Evolutionary conservation across 352 stramenopile genomes (phyloP), one percentile per base, ranked within the genome.

Genomic region (Phytophthora nicotianae): DNA sequence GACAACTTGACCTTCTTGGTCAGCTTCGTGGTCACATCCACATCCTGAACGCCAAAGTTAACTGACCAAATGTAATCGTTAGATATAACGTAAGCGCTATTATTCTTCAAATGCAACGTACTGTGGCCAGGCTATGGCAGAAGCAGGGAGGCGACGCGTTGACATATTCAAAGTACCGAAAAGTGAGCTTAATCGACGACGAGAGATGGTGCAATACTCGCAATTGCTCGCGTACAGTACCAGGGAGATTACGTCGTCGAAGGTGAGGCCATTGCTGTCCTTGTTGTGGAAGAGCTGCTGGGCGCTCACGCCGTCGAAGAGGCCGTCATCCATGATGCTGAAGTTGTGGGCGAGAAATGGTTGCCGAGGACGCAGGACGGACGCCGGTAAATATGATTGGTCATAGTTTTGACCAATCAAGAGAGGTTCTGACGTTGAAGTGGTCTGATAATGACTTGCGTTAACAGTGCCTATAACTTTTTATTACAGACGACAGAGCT

Each of bases 1-100:
- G 97, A 91, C 48, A 99, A 70, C 32, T 68, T 88, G 70, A 99
- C 99, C 68, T 97, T 98, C 70, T 83, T 91, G 32, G 91, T 90
- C 45, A 95, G 49, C 8, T 69, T 74, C 14, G 95, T 97, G 16
- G 83, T 89, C 60, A 99, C 86, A 20, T 94, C 87, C 32, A 99
- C 96, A 29, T 98, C 85, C 45, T 98, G 83, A 13, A 98, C 83
- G 14, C 87, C 87, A 67, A 99, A 99, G 64, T 94, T 70, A 68
- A 99, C 80, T 89, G 46, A 3, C 19, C 43, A 13, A 62, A 38
- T 14, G n/a, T 23, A 20, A 3, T 9, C 13, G 1, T 17, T 20
- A 42, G 38, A 49, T 14, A 11, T 33, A 14, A 41, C 11, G n/a
- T 4, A 6, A 21, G 0, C 8, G 10, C 9, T 16, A 9, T 46